A percentile compares a stretch with the other conserved stretches of the same genome.
phyloP scores from a whole-genome alignment of 257 asterid genomes.

The Solanum raphanifolium region DNA sequence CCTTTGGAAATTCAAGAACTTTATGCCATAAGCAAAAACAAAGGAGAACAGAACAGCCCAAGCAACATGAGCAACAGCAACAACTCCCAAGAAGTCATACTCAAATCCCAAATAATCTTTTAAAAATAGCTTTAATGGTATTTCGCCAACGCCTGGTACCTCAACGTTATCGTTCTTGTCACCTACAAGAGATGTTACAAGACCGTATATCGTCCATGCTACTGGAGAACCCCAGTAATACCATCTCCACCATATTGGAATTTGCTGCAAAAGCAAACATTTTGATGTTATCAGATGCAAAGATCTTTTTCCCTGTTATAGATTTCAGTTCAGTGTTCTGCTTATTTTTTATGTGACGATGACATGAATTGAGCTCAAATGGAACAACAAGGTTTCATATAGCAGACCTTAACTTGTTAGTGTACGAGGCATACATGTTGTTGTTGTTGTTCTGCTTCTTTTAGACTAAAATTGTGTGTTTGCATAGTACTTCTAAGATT shows the following conservation, averaged over 20 bases:
- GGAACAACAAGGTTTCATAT: neutral
- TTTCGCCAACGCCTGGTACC: conserved; percentile 33
- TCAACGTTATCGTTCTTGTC: conserved; percentile 15
- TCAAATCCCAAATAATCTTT: conserved; percentile 34
- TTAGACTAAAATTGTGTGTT: neutral
- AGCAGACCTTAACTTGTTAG: neutral
- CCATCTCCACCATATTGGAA: conserved; percentile 93
- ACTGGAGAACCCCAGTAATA: conserved; percentile 78
- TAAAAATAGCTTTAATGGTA: conserved; percentile 37
- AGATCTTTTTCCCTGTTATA: neutral
- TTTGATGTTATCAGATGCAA: neutral
- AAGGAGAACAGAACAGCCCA: conserved; percentile 26
- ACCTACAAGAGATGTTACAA: conserved; percentile 65
- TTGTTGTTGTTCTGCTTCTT: neutral
- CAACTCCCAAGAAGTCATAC: conserved; percentile 57
- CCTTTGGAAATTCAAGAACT: conserved; percentile 40
- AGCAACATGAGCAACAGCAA: conserved; percentile 32
- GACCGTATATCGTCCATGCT: conserved; percentile 81
- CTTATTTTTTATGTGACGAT: neutral
- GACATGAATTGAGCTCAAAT: neutral
- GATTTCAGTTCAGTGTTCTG: neutral
- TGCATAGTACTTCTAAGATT: neutral
- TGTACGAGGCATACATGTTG: neutral
- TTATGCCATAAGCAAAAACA: conserved; percentile 31
- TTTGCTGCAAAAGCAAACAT: conserved; percentile 28